phyloP scores from a whole-genome alignment of 345 rosid species.

The Syzygium aqueum region DNA sequence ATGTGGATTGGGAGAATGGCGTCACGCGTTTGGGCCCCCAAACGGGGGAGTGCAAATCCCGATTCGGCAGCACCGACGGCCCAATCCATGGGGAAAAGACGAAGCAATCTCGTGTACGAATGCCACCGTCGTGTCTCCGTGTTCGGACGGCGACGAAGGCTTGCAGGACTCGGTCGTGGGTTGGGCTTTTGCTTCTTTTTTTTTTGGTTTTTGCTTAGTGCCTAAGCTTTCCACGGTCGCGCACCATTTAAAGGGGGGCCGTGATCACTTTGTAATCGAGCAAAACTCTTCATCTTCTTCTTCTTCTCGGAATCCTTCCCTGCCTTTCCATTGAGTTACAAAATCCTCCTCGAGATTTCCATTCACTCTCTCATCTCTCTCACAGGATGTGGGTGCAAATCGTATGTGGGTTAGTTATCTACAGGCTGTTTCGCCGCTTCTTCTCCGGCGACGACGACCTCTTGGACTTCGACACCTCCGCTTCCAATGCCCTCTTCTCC shows the following conservation, averaged over 20 bases:
- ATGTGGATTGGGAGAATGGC: neutral
- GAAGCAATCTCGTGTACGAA: neutral
- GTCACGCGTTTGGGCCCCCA: neutral
- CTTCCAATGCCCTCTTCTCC: constrained; percentile 53
- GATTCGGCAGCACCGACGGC: neutral
- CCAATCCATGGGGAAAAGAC: neutral
- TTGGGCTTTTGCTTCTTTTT: neutral
- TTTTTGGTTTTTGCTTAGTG: neutral
- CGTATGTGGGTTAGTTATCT: constrained; percentile 57
- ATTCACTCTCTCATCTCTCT: neutral
- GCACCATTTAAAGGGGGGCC: neutral
- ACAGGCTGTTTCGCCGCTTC: constrained; percentile 36
- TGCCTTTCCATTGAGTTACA: neutral
- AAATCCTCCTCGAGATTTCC: neutral
- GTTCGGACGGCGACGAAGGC: neutral
- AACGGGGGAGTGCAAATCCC: neutral
- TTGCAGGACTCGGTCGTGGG: neutral
- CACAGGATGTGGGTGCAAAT: constrained; percentile 70
- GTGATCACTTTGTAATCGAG: neutral
- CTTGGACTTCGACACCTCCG: constrained; percentile 53
- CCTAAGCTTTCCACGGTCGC: neutral
- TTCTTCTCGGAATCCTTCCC: neutral
- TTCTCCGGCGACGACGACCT: constrained; percentile 45
- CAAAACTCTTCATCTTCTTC: neutral
- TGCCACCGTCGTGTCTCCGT: neutral